Base-by-base conservation (phyloP, 352 stramenopile species). In the Globisporangium solare region DNA sequence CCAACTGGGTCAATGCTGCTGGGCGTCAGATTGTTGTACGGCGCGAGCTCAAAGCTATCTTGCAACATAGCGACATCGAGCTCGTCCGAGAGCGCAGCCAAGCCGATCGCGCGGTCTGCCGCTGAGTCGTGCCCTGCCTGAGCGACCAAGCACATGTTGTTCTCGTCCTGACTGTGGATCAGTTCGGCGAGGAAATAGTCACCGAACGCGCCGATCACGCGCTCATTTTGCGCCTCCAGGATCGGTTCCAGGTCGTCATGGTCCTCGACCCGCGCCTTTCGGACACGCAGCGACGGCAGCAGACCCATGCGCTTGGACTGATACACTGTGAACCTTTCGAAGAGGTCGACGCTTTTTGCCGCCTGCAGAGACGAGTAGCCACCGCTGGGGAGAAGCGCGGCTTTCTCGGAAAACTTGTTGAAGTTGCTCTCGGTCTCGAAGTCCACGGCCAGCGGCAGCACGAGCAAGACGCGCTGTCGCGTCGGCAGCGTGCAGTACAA, bases 101-200 rank as follows among this genome's bases (percentile, higher is more conserved):
- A 65, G 1, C 90, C 90, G 7, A 93, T 78, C 2, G 89, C 83
- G 22, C 72, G 63, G 17, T 56, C 66, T 3, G 67, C 60, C 27
- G 27, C 27, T 6, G 27, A 35, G n/a, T 54, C 57, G 5, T 56
- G 41, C 15, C 67, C 27, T 35, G 5, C 61, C 39, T 94, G 64
- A 0, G 88, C 79, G 11, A 96, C 84, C 12, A 93, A 60, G 39
- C 81, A 95, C 17, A 92, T 80, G 54, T 96, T 96, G 61, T 84
- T 67, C 5, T 80, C 71, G 55, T 96, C 83, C 63, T 97, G 89
- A 31, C 84, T 72, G 41, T 92, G 77, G 57, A 97, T 97, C 43
- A 98, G 74, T 52, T 97, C 90, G 1, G 90, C 92, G 8, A 98
- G 66, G 60, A 97, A 97, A 62, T 93, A 98, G n/a, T 96, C 80